Percentiles rank a stretch among this genome's conserved stretches.
Evolutionary conservation across 1,139 yeast species (phyloP).

Genomic region (Suhomyces panamericanus): DNA sequence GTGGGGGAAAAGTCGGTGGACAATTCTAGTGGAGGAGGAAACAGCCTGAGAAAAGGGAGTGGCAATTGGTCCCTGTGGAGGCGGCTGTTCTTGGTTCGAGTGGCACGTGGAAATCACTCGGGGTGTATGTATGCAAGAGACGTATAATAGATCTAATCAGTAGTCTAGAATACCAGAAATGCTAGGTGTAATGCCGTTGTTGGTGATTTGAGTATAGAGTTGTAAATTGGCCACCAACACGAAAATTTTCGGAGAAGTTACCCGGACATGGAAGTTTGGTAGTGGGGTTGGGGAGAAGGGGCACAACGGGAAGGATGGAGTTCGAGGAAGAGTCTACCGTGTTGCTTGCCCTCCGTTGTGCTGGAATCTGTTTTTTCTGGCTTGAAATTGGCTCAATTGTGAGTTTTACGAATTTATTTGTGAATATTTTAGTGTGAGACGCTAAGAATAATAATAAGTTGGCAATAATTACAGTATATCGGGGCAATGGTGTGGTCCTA

Average conservation of each 20-base stretch:
- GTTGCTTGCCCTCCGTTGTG: too few species aligned
- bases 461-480: too few species aligned
- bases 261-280: slow-evolving; percentile 14
- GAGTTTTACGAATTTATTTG: not conserved
- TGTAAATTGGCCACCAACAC: slow-evolving; percentile 13
- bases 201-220: slow-evolving; percentile 1
- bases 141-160: slow-evolving; percentile 34
- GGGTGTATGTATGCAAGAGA: slow-evolving; percentile 5
- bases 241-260: slow-evolving; percentile 17
- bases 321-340: too few species aligned
- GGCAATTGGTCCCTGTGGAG: slow-evolving; percentile 2
- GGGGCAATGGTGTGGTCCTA: too few species aligned
- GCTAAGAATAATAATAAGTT: too few species aligned
- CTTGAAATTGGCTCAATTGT: not conserved
- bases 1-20: slow-evolving; percentile 3
- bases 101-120: not conserved
- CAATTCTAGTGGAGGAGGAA: not conserved
- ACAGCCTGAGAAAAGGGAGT: not conserved
- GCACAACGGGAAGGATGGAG: too few species aligned
- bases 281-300: not conserved
- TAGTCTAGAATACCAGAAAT: slow-evolving; percentile 26
- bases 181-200: slow-evolving; percentile 1
- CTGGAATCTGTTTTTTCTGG: too few species aligned
- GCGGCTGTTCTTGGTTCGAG: not conserved
- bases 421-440: not conserved